A percentile compares a stretch with the other conserved stretches of the same genome.
These are phyloP conservation scores for Plasmodium berghei DNA, from an alignment of 169 alveolate species.

Conservation along the genomic window DNA sequence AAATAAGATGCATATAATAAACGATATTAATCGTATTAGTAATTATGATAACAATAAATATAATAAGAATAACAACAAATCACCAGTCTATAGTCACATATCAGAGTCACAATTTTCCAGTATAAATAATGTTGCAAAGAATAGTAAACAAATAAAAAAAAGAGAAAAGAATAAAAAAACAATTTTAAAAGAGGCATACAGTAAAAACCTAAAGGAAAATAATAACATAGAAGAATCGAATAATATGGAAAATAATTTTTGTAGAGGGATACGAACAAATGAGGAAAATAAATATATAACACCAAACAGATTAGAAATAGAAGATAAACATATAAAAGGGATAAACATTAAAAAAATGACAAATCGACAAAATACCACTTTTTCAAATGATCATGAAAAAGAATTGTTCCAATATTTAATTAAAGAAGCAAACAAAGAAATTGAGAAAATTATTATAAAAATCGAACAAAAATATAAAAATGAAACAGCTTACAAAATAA, in stretches of 20 bases:
- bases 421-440: constrained; percentile 41
- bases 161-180: constrained; percentile 3
- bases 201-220: background rate
- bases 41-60: too few relatives aligned
- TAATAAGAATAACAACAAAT: too few relatives aligned
- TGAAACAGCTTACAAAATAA: constrained; percentile 4
- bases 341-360: background rate
- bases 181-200: background rate
- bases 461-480: constrained; percentile 22
- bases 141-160: background rate
- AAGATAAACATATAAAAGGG: background rate
- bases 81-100: too few relatives aligned
- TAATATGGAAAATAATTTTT: background rate
- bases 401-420: constrained; percentile 50
- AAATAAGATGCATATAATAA: too few relatives aligned
- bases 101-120: too few relatives aligned
- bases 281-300: background rate
- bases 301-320: background rate
- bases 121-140: background rate
- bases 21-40: too few relatives aligned
- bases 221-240: background rate
- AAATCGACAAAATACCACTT: background rate
- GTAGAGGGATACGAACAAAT: background rate
- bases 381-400: constrained; percentile 36
- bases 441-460: constrained; percentile 26